Evolutionary conservation across 495 filamentous ascomycete genomes (phyloP), one percentile per base, ranked within the genome.

Genomic region (Annulohypoxylon nitens): DNA sequence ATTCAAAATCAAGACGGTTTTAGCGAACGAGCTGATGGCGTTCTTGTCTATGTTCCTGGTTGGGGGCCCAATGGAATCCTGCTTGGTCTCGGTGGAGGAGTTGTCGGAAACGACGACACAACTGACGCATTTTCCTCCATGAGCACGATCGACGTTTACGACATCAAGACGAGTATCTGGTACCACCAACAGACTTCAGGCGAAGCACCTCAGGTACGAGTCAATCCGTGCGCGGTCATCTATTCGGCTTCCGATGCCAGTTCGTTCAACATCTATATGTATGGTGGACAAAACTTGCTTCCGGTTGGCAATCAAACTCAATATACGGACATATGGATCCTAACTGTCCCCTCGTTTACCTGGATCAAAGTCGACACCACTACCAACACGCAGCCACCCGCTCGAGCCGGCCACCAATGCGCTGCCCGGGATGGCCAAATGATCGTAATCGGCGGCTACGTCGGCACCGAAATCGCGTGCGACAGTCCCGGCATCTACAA

Each of bases 241-340:
- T 90, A 88, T 39, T 87, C 90, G 9, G 92, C 92, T 16, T 84
- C 90, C 7, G 92, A 93, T 75, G 91, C 91, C 0, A 88, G 88
- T 10, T 89, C 86, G 36, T 91, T 91, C 77, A 90, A 94, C 66
- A 84, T 94, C 39, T 93, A 94, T 79, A 86, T 94, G 77, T 93
- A 89, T 70, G 92, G 90, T 5, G 92, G 92, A 0, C 91, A 94
- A 74, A 92, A 91, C 69, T 82, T 93, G 10, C 80, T 78, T 9
- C 75, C 75, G 7, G 71, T 73, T 9, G 88, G 73, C 18, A 64
- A 75, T 30, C 75, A 78, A 79, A 87, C 79, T 3, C 89, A 93
- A 71, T 93, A 92, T 78, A 84, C 85, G 51, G 92, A 94, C 74
- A 89, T 92, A 83, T 93, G 90, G 88, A 92, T 94, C 59, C 83